These are phyloP conservation scores for Elongisporangium prolatum DNA, from an alignment of 352 stramenopile species.

Conservation along the genomic window DNA sequence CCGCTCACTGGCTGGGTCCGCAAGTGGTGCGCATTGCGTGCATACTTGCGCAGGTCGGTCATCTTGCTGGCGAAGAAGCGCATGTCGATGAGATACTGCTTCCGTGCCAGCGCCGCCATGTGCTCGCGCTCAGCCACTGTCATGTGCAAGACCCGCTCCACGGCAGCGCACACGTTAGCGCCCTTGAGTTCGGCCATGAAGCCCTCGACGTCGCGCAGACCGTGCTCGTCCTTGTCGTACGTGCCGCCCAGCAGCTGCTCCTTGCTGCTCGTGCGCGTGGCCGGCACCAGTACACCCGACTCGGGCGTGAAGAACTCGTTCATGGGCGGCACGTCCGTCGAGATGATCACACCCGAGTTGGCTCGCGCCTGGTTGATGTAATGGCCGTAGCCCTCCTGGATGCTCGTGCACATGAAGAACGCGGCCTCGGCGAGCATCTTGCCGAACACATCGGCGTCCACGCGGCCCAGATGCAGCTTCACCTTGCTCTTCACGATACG, in stretches of 20 bases:
- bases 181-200: slow-evolving; percentile 33
- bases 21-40: slow-evolving; percentile 15
- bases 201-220: slow-evolving; percentile 35
- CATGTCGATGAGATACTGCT: slow-evolving; percentile 61
- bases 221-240: slow-evolving; percentile 41
- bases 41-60: slow-evolving; percentile 34
- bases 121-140: slow-evolving; percentile 30
- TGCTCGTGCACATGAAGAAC: slow-evolving; percentile 62
- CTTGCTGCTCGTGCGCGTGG: slow-evolving; percentile 15
- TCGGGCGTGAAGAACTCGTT: slow-evolving; percentile 48
- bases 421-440: slow-evolving; percentile 41
- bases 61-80: slow-evolving; percentile 65
- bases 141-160: slow-evolving; percentile 51
- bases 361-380: slow-evolving; percentile 72
- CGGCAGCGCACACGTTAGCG: slow-evolving; percentile 38
- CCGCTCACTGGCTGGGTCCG: slow-evolving; percentile 6
- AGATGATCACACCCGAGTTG: slow-evolving; percentile 37
- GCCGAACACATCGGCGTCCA: slow-evolving; percentile 34
- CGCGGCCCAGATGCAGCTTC: slow-evolving; percentile 30
- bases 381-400: slow-evolving; percentile 58
- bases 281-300: slow-evolving; percentile 39
- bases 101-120: slow-evolving; percentile 34
- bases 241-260: slow-evolving; percentile 48
- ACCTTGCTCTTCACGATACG: slow-evolving; percentile 19
- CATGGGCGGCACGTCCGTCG: slow-evolving; percentile 52